phyloP scores from a whole-genome alignment of 441 rosid species.

The Francoa sonchifolia region DNA sequence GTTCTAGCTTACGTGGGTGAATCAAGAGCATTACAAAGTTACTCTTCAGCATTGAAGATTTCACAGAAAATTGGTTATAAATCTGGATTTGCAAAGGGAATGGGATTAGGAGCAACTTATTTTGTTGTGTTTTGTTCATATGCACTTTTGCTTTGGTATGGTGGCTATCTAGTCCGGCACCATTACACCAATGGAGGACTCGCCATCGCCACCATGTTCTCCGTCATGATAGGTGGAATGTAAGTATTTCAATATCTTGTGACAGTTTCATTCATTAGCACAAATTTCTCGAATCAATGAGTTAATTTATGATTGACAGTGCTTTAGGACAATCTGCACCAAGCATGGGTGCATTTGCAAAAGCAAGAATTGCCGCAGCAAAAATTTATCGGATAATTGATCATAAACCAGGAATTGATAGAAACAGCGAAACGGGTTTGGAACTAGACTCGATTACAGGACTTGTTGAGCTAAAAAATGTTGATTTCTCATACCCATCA shows the following conservation, averaged over 20 bases:
- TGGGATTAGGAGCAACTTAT: slow-evolving; percentile 96
- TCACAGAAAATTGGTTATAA: slow-evolving; percentile 83
- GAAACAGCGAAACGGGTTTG: slow-evolving; percentile 53
- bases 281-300: background rate
- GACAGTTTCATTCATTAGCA: background rate
- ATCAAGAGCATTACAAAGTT: slow-evolving; percentile 72
- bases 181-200: slow-evolving; percentile 96
- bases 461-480: slow-evolving; percentile 66
- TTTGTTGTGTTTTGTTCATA: slow-evolving; percentile 94
- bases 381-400: slow-evolving; percentile 79
- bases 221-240: slow-evolving; percentile 98
- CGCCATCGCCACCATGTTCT: slow-evolving; percentile 95
- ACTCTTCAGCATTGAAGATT: slow-evolving; percentile 65
- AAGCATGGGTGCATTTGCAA: slow-evolving; percentile 83
- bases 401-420: slow-evolving; percentile 64
- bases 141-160: slow-evolving; percentile 96
- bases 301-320: slow-evolving; percentile 28
- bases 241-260: slow-evolving; percentile 36
- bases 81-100: slow-evolving; percentile 82
- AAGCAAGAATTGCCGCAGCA: slow-evolving; percentile 91
- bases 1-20: slow-evolving; percentile 90
- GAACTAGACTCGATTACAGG: slow-evolving; percentile 72
- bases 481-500: slow-evolving; percentile 88
- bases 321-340: slow-evolving; percentile 93
- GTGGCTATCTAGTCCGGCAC: slow-evolving; percentile 89